Percentiles rank a stretch among this genome's conserved stretches.
Evolutionary conservation across 129 eudicot genomes (phyloP).

Genomic region (Lactuca sativa): DNA sequence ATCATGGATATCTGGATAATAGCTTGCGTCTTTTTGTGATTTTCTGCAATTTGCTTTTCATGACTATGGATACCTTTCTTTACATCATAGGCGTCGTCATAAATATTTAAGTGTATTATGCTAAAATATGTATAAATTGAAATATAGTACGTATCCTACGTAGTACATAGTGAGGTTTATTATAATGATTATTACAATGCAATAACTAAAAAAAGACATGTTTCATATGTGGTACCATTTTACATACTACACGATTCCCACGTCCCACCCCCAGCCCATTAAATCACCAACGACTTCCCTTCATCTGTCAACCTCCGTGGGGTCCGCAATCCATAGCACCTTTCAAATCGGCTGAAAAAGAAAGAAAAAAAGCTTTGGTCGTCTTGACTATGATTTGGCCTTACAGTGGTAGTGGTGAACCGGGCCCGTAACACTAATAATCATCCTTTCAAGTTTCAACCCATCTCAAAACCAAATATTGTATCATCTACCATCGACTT

Average conservation of each 20-base stretch:
- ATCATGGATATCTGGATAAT: background rate
- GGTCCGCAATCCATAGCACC: background rate
- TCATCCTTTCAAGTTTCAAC: too few species aligned
- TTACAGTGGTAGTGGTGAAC: too few species aligned
- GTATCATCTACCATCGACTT: too few species aligned
- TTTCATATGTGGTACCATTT: too few species aligned
- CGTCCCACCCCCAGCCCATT: background rate
- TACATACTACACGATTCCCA: background rate
- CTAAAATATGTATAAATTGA: background rate
- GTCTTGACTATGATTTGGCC: too few species aligned
- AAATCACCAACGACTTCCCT: background rate
- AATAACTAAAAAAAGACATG: too few species aligned
- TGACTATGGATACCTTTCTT: background rate
- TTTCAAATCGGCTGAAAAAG: too few species aligned
- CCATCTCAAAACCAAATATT: too few species aligned
- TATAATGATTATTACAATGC: background rate
- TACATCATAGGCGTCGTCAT: background rate
- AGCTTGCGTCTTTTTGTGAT: background rate
- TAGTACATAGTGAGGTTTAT: background rate
- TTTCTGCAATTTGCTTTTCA: background rate
- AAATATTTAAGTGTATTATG: background rate
- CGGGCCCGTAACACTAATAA: too few species aligned
- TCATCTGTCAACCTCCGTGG: background rate
- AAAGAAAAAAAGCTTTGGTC: too few species aligned
- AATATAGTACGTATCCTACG: background rate